A percentile compares a stretch with the other conserved stretches of the same genome.
Conservation (phyloP, 306 rosid genomes). For the Sindora glabra region DNA sequence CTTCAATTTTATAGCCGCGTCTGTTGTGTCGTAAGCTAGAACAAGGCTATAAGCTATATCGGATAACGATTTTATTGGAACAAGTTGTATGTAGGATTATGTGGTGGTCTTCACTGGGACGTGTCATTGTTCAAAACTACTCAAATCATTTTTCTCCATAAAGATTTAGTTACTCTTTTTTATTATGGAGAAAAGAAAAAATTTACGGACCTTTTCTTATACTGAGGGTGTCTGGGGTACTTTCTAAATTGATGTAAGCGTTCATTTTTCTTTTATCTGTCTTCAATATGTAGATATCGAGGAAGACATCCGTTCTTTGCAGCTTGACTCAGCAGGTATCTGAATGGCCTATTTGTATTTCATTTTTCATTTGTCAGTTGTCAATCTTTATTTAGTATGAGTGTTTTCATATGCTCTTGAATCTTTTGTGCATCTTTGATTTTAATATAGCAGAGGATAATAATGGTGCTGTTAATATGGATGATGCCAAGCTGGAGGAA, state of each 20-base stretch:
- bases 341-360: constrained; percentile 2
- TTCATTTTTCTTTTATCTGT: constrained; percentile 25
- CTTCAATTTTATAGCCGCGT: constrained; percentile 1
- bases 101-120: background rate
- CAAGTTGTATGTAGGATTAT: constrained; percentile 6
- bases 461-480: constrained; percentile 48
- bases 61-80: background rate
- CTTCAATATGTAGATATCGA: constrained; percentile 85
- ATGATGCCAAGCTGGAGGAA: constrained; percentile 50
- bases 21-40: background rate
- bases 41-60: background rate
- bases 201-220: too few species aligned
- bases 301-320: constrained; percentile 79
- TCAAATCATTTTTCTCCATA: too few species aligned
- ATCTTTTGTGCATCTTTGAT: constrained; percentile 14
- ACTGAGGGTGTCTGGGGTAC: too few species aligned
- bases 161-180: too few species aligned
- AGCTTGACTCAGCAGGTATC: constrained; percentile 87
- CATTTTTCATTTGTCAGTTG: too few species aligned
- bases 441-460: constrained; percentile 47
- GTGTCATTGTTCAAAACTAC: background rate
- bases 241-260: too few species aligned
- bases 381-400: background rate
- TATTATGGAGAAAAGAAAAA: too few species aligned
- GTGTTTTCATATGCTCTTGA: constrained; percentile 5